These are phyloP conservation scores for Cryptomeria japonica DNA, from an alignment of 75 land plant genomes.

Conservation along the genomic window DNA sequence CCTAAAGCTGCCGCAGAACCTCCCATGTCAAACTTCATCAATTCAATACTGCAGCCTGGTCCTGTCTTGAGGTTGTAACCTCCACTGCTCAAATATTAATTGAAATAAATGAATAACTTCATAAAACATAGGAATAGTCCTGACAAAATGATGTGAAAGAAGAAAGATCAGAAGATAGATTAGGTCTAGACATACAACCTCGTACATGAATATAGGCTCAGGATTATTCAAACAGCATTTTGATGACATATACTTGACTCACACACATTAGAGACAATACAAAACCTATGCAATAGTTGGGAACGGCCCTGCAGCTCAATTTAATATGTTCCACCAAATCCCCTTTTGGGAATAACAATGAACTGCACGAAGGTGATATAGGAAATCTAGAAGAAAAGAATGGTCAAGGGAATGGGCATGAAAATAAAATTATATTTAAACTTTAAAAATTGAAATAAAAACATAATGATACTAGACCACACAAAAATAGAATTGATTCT, in stretches of 20 bases:
- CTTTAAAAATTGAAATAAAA: background rate
- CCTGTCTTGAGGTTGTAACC: conserved; percentile 99
- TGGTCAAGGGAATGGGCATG: background rate
- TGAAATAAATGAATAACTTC: background rate
- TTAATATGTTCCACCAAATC: background rate
- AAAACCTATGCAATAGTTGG: background rate
- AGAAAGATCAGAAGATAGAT: background rate
- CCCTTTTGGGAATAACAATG: background rate
- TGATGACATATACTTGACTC: background rate
- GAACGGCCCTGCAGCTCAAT: background rate
- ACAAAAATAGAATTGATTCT: background rate
- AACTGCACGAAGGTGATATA: background rate
- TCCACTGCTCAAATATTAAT: conserved; percentile 62
- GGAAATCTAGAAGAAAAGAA: background rate
- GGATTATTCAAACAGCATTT: background rate
- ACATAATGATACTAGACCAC: background rate
- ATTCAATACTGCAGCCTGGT: conserved; percentile 80
- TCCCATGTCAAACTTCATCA: conserved; percentile 99
- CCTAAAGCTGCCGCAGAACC: conserved; percentile 94
- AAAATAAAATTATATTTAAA: background rate
- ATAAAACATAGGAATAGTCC: background rate
- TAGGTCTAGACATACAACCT: background rate
- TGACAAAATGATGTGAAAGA: background rate
- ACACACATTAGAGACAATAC: background rate
- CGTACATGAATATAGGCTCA: background rate